Evolutionary conservation across 805 yeast genomes (phyloP).

Genomic region (Wickerhamomyces sydowiorum): DNA sequence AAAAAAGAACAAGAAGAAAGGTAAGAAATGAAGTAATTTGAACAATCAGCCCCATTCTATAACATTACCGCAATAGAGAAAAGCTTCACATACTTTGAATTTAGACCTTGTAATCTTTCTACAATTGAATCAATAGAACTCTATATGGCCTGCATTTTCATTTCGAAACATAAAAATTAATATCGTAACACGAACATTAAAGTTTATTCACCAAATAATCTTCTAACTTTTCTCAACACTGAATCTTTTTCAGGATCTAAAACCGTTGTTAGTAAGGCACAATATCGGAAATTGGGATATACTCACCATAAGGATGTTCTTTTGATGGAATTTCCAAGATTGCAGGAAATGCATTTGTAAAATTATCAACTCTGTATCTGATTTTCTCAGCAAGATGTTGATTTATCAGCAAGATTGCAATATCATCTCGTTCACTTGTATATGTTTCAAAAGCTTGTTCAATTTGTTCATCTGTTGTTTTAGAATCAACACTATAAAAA

Average conservation of each 20-base stretch:
- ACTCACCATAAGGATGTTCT: conserved; percentile 80
- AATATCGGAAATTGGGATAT: not conserved
- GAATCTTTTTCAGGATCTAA: conserved; percentile 94
- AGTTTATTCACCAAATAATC: conserved; percentile 85
- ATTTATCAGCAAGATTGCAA: conserved; percentile 88
- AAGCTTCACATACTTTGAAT: too few species aligned
- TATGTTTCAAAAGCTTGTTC: conserved; percentile 70
- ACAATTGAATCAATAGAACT: too few species aligned
- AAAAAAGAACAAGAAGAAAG: conserved; percentile 30
- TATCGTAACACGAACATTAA: not conserved
- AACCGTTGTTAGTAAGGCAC: not conserved
- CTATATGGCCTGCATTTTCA: conserved; percentile 4
- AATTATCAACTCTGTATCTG: conserved; percentile 74
- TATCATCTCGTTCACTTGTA: conserved; percentile 74
- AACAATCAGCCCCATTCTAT: not conserved
- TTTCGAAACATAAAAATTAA: not conserved
- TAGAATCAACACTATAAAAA: conserved; percentile 72
- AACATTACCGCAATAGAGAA: not conserved
- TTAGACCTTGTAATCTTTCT: too few species aligned
- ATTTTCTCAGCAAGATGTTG: conserved; percentile 93
- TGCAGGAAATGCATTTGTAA: conserved; percentile 91
- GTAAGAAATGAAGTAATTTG: conserved; percentile 22
- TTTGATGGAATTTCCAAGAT: conserved; percentile 95
- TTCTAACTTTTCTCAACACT: conserved; percentile 87
- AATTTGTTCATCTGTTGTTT: conserved; percentile 72